phyloP scores from a whole-genome alignment of 1,284 basidiomycete species.

The Inonotus obliquus region DNA sequence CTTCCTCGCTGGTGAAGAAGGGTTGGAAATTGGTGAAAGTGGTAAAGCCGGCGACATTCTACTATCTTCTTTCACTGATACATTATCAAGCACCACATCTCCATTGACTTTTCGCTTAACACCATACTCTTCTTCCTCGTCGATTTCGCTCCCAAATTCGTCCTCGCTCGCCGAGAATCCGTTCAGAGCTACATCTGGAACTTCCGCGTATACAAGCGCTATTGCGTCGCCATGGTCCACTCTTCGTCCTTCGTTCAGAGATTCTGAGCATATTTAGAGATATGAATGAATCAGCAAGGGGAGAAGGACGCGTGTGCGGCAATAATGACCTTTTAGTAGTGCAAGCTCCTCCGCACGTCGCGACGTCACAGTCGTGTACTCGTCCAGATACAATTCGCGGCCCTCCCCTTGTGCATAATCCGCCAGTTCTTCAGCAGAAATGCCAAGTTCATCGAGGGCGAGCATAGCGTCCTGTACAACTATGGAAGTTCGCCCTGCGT shows the following conservation, averaged over 20 bases:
- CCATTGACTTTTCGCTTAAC: conserved; percentile 22
- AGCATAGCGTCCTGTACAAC: conserved; percentile 52
- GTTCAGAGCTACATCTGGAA: conserved; percentile 27
- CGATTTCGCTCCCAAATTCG: conserved; percentile 22
- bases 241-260: conserved; percentile 53
- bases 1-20: conserved; percentile 48
- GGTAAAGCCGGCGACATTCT: conserved; percentile 22
- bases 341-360: conserved; percentile 63
- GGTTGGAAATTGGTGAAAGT: conserved; percentile 54
- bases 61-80: conserved; percentile 8
- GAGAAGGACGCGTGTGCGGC: conserved; percentile 5
- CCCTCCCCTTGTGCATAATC: conserved; percentile 62
- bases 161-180: conserved; percentile 31
- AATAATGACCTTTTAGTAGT: conserved; percentile 62
- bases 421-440: conserved; percentile 59
- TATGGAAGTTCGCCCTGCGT: conserved; percentile 56
- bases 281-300: conserved; percentile 17
- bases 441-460: conserved; percentile 70
- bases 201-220: conserved; percentile 47
- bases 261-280: conserved; percentile 39
- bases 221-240: conserved; percentile 51
- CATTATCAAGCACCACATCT: conserved; percentile 21
- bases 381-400: conserved; percentile 46
- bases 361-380: conserved; percentile 56
- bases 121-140: conserved; percentile 26